These are phyloP conservation scores for Hyparrhenia diplandra DNA, from an alignment of 176 grass and related monocot species.

Conservation along the genomic window DNA sequence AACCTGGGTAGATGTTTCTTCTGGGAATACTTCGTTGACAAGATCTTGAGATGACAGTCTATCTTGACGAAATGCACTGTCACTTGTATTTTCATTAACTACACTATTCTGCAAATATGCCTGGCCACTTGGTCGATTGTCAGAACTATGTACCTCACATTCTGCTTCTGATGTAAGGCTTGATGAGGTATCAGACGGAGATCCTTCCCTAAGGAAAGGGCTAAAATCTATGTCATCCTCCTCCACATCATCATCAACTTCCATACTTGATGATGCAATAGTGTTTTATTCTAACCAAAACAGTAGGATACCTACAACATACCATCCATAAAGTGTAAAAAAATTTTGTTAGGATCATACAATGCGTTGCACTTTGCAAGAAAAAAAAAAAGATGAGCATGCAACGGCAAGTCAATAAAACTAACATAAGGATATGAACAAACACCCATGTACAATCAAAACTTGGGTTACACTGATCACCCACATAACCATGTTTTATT, in stretches of 20 bases:
- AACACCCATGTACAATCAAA: background rate
- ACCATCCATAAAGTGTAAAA: slow-evolving; percentile 19
- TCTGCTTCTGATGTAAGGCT: slow-evolving; percentile 80
- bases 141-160: slow-evolving; percentile 22
- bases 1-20: slow-evolving; percentile 10
- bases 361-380: background rate
- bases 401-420: background rate
- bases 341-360: background rate
- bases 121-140: slow-evolving; percentile 24
- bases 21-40: slow-evolving; percentile 7
- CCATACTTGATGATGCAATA: slow-evolving; percentile 42
- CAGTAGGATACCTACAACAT: background rate
- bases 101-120: background rate
- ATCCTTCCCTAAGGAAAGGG: slow-evolving; percentile 63
- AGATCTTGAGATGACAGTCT: background rate
- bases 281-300: slow-evolving; percentile 1
- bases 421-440: background rate
- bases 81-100: slow-evolving; percentile 27
- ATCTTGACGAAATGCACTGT: slow-evolving; percentile 10
- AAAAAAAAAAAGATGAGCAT: background rate
- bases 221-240: slow-evolving; percentile 89
- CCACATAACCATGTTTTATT: background rate
- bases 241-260: slow-evolving; percentile 69
- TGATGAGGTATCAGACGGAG: slow-evolving; percentile 72
- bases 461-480: background rate